phyloP scores from a whole-genome alignment of 345 rosid species.

The Linum trigynum region DNA sequence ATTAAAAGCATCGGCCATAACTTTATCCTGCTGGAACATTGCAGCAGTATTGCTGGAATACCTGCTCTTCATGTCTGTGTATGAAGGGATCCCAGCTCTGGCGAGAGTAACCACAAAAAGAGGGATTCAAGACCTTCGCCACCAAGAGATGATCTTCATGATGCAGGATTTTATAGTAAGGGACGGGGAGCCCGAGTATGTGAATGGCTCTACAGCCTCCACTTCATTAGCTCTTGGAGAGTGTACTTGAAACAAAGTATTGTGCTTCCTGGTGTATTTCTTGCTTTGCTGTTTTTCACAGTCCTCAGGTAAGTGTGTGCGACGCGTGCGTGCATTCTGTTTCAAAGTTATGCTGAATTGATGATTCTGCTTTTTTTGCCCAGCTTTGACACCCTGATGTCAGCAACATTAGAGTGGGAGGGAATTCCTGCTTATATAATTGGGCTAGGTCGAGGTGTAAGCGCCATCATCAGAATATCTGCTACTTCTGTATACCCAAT shows the following conservation, averaged over 20 bases:
- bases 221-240: conserved; percentile 54
- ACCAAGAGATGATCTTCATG: conserved; percentile 1
- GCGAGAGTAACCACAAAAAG: conserved; percentile 31
- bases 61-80: conserved; percentile 63
- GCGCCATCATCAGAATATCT: conserved; percentile 60
- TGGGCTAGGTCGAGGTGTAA: conserved; percentile 67
- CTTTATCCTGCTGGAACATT: conserved; percentile 49
- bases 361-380: neutral
- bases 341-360: neutral
- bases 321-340: neutral
- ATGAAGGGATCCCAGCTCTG: conserved; percentile 54
- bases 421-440: conserved; percentile 62
- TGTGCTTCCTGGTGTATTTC: conserved; percentile 60
- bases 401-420: conserved; percentile 68
- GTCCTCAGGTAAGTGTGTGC: conserved; percentile 51
- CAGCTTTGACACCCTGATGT: conserved; percentile 84
- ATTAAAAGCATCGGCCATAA: conserved; percentile 55
- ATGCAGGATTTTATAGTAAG: conserved; percentile 5
- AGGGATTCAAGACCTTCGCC: conserved; percentile 27
- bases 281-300: conserved; percentile 70
- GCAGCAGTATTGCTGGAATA: conserved; percentile 64
- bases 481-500: conserved; percentile 68
- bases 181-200: conserved; percentile 19
- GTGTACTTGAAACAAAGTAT: conserved; percentile 53
- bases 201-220: conserved; percentile 31